Conservation (phyloP, 176 grass and related monocot genomes). For the Zea mays region Zm-B73-REFERENCE-NAM-5.0 NC_050099.1:75877501-75878000, state of each 20-base stretch:
- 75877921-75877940: constrained; percentile 41
- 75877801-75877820: neutral
- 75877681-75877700: neutral
- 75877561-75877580: constrained; percentile 82
- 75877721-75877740: neutral
- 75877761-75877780: neutral
- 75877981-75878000: constrained; percentile 54
- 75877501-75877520: constrained; percentile 56
- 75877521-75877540: constrained; percentile 60
- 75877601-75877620: constrained; percentile 2
- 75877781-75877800: neutral
- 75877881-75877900: constrained; percentile 94
- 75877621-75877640: constrained; percentile 25
- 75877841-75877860: constrained; percentile 53
- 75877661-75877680: constrained; percentile 20
- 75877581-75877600: constrained; percentile 75
- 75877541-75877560: constrained; percentile 82
- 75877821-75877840: constrained; percentile 29
- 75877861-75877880: constrained; percentile 97
- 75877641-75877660: neutral
- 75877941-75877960: constrained; percentile 13
- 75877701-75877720: constrained; percentile 23
- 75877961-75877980: constrained; percentile 32
- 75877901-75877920: constrained; percentile 96
- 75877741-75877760: neutral